Percentiles rank a stretch among this genome's conserved stretches.
phyloP scores from a whole-genome alignment of 2,329 filamentous ascomycete genomes.

The Helotiales sp. region DNA sequence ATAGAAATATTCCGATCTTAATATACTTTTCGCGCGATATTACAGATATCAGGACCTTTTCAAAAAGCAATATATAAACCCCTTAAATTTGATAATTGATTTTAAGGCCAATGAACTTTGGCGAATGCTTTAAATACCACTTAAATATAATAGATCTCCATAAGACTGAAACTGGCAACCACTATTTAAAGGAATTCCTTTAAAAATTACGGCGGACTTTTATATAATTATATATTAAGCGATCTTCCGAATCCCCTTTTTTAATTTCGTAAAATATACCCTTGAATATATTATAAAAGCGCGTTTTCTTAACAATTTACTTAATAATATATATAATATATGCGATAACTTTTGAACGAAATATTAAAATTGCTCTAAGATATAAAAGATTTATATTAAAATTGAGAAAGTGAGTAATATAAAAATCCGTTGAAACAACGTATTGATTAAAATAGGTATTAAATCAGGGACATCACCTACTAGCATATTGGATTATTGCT shows the following conservation, averaged over 20 bases:
- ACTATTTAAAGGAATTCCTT: slow-evolving; percentile 20
- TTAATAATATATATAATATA: slow-evolving; percentile 25
- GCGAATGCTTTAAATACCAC: slow-evolving; percentile 23
- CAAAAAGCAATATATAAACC: slow-evolving; percentile 5
- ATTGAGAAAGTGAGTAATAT: slow-evolving; percentile 27
- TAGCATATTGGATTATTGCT: slow-evolving; percentile 29
- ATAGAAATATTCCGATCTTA: background rate
- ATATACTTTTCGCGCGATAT: background rate
- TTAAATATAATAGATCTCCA: slow-evolving; percentile 9
- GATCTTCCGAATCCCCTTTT: slow-evolving; percentile 24
- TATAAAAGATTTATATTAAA: slow-evolving; percentile 20
- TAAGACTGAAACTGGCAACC: slow-evolving; percentile 30
- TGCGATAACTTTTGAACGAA: slow-evolving; percentile 20
- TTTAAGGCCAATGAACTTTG: slow-evolving; percentile 28
- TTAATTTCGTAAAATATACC: slow-evolving; percentile 30
- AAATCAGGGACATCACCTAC: slow-evolving; percentile 17
- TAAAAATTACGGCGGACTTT: slow-evolving; percentile 27
- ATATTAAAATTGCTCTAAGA: slow-evolving; percentile 18
- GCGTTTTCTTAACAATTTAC: slow-evolving; percentile 17
- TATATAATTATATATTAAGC: slow-evolving; percentile 25
- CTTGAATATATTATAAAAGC: slow-evolving; percentile 27
- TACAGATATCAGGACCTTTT: background rate
- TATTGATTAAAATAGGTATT: slow-evolving; percentile 23
- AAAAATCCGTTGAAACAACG: background rate
- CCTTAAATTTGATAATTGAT: slow-evolving; percentile 16